Evolutionary conservation across 305 asterid genomes (phyloP).

Genomic region (Solanum aculeatissimum): DNA sequence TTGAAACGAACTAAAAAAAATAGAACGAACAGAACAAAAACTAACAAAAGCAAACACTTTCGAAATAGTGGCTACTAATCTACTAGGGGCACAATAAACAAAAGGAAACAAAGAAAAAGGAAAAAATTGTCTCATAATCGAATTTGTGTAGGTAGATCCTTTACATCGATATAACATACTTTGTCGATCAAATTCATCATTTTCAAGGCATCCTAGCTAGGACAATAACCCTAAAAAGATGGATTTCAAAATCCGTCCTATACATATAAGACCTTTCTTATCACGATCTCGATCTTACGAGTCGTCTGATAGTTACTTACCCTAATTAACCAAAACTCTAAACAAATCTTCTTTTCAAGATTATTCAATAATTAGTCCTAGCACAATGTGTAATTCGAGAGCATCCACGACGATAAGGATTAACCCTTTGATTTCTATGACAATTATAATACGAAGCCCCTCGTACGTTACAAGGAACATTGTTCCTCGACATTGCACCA

Average conservation of each 20-base stretch:
- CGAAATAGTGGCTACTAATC: background rate
- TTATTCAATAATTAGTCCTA: background rate
- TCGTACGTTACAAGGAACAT: slow-evolving; percentile 2
- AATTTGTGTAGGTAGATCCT: background rate
- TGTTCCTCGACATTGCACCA: background rate
- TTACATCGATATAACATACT: background rate
- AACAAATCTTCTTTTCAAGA: background rate
- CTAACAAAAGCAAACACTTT: background rate
- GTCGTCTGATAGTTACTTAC: background rate
- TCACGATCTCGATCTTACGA: background rate
- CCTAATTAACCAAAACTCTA: background rate
- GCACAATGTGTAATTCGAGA: background rate
- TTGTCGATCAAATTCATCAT: background rate
- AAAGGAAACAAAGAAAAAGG: background rate
- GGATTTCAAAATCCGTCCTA: background rate
- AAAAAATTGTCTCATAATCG: background rate
- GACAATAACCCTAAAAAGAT: background rate
- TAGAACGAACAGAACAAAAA: no score
- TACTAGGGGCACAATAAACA: no score
- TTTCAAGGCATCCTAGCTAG: background rate
- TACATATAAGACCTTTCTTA: background rate
- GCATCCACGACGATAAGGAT: slow-evolving; percentile 16
- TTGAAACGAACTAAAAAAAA: no score
- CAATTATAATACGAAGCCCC: slow-evolving; percentile 18
- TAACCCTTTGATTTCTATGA: background rate